Evolutionary conservation across 176 grass and related monocot species (phyloP).

Genomic region (Dendrocalamus sinicus): DNA sequence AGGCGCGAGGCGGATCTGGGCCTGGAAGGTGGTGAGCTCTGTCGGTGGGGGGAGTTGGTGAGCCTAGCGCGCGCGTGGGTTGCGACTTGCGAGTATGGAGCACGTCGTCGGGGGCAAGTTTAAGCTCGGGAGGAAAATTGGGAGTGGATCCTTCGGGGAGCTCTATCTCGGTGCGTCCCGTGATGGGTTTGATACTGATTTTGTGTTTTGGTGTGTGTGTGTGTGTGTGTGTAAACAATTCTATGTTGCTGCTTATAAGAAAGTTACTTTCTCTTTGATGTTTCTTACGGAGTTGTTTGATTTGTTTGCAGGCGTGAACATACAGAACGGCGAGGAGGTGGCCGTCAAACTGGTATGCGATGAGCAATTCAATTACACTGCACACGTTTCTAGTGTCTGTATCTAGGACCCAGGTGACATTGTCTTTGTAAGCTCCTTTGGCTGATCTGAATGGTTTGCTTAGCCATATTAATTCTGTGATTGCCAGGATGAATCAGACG

Average conservation of each 20-base stretch:
- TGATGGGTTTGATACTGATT: neutral
- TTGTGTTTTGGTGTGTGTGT: neutral
- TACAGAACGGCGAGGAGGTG: conserved; percentile 51
- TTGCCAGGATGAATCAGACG: neutral
- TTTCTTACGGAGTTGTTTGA: conserved; percentile 19
- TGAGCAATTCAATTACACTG: neutral
- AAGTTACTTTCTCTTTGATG: neutral
- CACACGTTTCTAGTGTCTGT: neutral
- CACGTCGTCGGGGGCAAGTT: conserved; percentile 67
- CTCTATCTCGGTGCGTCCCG: conserved; percentile 58
- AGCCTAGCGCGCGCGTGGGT: neutral
- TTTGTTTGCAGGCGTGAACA: conserved; percentile 46
- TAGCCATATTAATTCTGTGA: neutral
- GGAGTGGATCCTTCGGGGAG: conserved; percentile 78
- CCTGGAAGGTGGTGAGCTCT: conserved; percentile 1
- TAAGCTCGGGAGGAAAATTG: conserved; percentile 79
- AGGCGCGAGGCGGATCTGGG: conserved; percentile 35
- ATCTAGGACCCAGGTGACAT: neutral
- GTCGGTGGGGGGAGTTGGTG: conserved; percentile 36
- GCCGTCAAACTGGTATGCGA: conserved; percentile 53
- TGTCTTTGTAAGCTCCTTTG: neutral
- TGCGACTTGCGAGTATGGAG: conserved; percentile 45
- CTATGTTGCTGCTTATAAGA: neutral
- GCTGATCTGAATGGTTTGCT: neutral
- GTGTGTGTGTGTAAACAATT: neutral